phyloP scores from a whole-genome alignment of 2,329 filamentous ascomycete species.

The Fusarium decemcellulare region DNA sequence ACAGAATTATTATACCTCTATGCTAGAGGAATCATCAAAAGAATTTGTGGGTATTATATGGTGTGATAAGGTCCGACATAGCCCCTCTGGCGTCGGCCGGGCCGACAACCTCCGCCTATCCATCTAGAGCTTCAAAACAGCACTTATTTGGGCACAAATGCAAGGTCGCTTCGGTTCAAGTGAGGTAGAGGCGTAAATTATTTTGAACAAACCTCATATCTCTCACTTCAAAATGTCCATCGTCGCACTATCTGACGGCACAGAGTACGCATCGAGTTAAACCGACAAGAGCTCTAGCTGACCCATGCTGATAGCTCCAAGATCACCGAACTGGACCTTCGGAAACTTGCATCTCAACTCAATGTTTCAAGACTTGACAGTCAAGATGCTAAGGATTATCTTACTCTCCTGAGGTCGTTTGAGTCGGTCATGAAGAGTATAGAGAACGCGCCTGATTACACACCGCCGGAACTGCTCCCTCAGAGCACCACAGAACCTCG shows the following conservation, averaged over 20 bases:
- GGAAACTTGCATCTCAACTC: constrained; percentile 34
- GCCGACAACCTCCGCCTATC: neutral
- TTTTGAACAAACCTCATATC: neutral
- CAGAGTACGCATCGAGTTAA: neutral
- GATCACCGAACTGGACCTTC: constrained; percentile 26
- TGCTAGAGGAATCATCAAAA: neutral
- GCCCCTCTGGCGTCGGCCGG: neutral
- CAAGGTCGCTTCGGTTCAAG: neutral
- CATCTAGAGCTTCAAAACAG: neutral
- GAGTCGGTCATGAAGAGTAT: constrained; percentile 47
- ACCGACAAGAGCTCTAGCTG: neutral
- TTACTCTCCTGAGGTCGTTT: constrained; percentile 43
- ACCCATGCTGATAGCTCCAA: constrained; percentile 13
- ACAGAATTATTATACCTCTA: neutral
- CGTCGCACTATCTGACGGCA: constrained; percentile 3
- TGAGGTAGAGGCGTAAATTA: neutral
- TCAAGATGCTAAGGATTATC: constrained; percentile 48
- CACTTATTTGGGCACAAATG: neutral
- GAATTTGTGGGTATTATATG: neutral
- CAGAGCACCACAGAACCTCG: constrained; percentile 23
- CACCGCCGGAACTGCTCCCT: constrained; percentile 42
- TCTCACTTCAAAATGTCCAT: constrained; percentile 9
- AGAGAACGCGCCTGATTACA: constrained; percentile 46
- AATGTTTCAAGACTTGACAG: constrained; percentile 27
- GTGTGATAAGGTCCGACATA: neutral